A percentile compares a stretch with the other conserved stretches of the same genome.
These are phyloP conservation scores for Fusarium veterinarium DNA, from an alignment of 2,329 filamentous ascomycete genomes.

Conservation along the genomic window DNA sequence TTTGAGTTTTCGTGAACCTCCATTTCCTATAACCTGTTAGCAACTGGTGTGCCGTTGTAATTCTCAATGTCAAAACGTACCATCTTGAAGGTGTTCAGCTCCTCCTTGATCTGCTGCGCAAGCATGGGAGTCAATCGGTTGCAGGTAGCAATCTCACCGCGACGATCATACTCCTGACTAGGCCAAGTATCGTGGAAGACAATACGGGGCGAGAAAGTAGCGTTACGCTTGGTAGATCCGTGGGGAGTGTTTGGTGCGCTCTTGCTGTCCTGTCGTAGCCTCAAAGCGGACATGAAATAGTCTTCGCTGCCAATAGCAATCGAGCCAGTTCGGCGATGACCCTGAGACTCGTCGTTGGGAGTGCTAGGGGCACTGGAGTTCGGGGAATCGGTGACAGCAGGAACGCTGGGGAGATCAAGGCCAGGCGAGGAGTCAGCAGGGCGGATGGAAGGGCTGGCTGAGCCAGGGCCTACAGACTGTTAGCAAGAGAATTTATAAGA, in stretches of 20 bases:
- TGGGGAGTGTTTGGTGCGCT: constrained; percentile 84
- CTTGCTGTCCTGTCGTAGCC: constrained; percentile 80
- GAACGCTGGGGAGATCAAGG: constrained; percentile 70
- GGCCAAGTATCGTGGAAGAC: constrained; percentile 98
- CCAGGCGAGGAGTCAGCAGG: constrained; percentile 67
- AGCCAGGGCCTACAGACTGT: constrained; percentile 60
- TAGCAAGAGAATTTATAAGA: neutral
- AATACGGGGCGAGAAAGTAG: constrained; percentile 89
- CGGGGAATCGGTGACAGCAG: constrained; percentile 79
- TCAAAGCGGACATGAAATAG: constrained; percentile 85
- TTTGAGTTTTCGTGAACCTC: constrained; percentile 99
- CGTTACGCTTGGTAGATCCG: constrained; percentile 69
- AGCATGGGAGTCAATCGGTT: constrained; percentile 97
- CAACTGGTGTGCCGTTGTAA: neutral
- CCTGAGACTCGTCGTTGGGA: constrained; percentile 79
- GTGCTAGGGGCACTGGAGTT: constrained; percentile 89
- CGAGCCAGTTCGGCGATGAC: constrained; percentile 74
- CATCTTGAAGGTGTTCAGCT: constrained; percentile 99
- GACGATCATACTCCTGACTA: constrained; percentile 92
- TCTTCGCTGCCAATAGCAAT: constrained; percentile 85
- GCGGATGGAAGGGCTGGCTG: constrained; percentile 74
- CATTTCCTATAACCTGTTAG: constrained; percentile 83
- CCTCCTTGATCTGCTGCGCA: constrained; percentile 99
- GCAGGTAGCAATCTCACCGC: constrained; percentile 96
- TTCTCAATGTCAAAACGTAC: constrained; percentile 35